Evolutionary conservation across 345 rosid species (phyloP), one percentile per base, ranked within the genome.

Genomic region (Streptanthus diversifolius): DNA sequence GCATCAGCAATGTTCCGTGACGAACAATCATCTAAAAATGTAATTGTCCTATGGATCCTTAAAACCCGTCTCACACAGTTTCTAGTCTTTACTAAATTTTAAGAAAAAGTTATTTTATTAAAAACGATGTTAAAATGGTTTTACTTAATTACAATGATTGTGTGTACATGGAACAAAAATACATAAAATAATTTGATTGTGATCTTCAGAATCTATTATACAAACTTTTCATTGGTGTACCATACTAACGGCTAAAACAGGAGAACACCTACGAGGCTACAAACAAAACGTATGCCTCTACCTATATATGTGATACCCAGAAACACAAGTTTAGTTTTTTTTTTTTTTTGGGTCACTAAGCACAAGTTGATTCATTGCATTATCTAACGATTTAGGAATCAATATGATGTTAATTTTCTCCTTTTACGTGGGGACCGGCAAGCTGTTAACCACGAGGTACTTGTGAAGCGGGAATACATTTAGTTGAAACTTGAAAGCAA

Each of bases 401-500:
- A 3, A 30, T 22, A 24, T 44, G 24, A n/a, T 32, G 57, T 32
- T 70, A 32, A n/a, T 41, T 43, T 19, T 17, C 7, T 45, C 19
- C 1, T 18, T 32, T 3, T 19, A 6, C 40, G 22, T 52, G 17
- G 63, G 33, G 54, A 52, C 63, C 43, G 10, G 54, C 30, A 6
- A 30, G 21, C 65, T 45, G 59, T 48, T 25, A 66, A 40, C 35
- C 67, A 74, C 36, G 18, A 19, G 35, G 45, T 47, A 54, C 18
- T 29, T 49, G 53, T 67, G 61, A 67, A 58, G 32, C 13, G 6
- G 21, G n/a, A 59, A 49, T 49, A 18, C 54, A 58, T 37, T 37
- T 58, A 29, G 8, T 9, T 40, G 63, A 59, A 59, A 35, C 35
- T 51, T 68, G 69, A 43, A 76, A 54, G 70, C 64, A 12, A 69